Percentiles rank a stretch among this genome's conserved stretches.
Evolutionary conservation across 2,329 filamentous ascomycete species (phyloP).

Genomic region (Alternaria sp.): DNA sequence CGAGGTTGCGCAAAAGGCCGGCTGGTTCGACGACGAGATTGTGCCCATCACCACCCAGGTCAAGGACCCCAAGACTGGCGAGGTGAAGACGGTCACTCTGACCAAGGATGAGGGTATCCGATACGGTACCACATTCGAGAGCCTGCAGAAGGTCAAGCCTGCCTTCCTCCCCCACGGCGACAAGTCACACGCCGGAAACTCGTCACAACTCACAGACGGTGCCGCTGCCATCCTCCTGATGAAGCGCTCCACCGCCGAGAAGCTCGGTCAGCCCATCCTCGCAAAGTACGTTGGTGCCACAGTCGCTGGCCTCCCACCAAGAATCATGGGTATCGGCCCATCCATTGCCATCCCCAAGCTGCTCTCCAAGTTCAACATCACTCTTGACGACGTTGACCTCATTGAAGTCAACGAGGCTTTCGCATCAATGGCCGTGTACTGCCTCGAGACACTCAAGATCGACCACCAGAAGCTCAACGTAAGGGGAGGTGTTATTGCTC

Average conservation of each 20-base stretch:
- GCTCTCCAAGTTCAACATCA: constrained; percentile 78
- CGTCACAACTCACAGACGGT: constrained; percentile 93
- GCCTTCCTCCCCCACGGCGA: constrained; percentile 92
- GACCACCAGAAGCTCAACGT: constrained; percentile 82
- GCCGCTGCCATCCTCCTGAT: constrained; percentile 89
- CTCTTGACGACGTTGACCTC: constrained; percentile 83
- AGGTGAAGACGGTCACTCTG: constrained; percentile 78
- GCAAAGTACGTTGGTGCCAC: constrained; percentile 95
- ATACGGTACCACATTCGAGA: constrained; percentile 85
- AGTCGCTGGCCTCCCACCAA: constrained; percentile 85
- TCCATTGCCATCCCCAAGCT: constrained; percentile 80
- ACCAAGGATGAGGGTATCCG: constrained; percentile 90
- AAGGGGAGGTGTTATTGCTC: constrained; percentile 80
- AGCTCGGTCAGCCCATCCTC: constrained; percentile 87
- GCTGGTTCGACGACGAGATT: constrained; percentile 94
- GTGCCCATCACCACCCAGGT: constrained; percentile 82
- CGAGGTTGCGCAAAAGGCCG: constrained; percentile 87
- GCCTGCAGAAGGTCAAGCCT: constrained; percentile 81
- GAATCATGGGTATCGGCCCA: constrained; percentile 96
- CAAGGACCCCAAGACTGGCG: constrained; percentile 83
- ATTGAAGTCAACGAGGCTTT: constrained; percentile 98
- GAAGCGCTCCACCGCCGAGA: constrained; percentile 88
- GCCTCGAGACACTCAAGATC: constrained; percentile 70
- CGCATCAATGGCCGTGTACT: constrained; percentile 97
- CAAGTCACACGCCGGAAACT: constrained; percentile 89